Conservation (phyloP, 352 stramenopile species). For the Phytophthora rubi region DNA sequence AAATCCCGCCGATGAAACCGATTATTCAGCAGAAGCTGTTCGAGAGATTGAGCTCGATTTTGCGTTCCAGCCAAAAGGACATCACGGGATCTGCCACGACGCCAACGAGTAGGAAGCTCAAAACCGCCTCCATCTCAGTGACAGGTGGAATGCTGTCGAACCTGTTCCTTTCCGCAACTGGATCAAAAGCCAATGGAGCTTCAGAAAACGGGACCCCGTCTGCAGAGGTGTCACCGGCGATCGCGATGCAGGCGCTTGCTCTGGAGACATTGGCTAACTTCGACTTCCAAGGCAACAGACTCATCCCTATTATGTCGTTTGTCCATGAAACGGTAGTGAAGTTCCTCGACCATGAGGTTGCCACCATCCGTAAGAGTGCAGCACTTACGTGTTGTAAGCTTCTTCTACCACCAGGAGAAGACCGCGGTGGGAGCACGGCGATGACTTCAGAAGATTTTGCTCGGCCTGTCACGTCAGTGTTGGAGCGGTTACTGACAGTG, state of each 20-base stretch:
- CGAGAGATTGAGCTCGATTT: constrained; percentile 77
- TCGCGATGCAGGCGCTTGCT: constrained; percentile 83
- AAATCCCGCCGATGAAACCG: constrained; percentile 76
- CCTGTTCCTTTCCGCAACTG: constrained; percentile 67
- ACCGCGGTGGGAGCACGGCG: constrained; percentile 41
- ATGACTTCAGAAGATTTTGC: constrained; percentile 80
- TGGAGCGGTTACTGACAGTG: constrained; percentile 83
- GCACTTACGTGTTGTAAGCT: constrained; percentile 91
- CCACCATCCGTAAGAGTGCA: constrained; percentile 83
- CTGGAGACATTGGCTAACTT: constrained; percentile 88
- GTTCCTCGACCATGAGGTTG: constrained; percentile 87
- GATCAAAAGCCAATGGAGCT: constrained; percentile 46
- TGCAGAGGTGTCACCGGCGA: constrained; percentile 52
- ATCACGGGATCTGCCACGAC: constrained; percentile 49
- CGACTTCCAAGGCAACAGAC: constrained; percentile 85
- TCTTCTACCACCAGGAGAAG: constrained; percentile 72
- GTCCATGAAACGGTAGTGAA: constrained; percentile 89
- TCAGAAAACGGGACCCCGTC: constrained; percentile 52
- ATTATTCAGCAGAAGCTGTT: constrained; percentile 88
- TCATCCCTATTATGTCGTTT: constrained; percentile 90
- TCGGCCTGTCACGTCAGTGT: constrained; percentile 71
- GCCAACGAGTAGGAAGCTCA: constrained; percentile 67
- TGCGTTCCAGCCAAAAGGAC: constrained; percentile 67
- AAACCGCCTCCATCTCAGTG: constrained; percentile 78
- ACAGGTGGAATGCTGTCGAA: constrained; percentile 76